Evolutionary conservation across 176 grass and related monocot species (phyloP).

Genomic region (Saccharum spontaneum): DNA sequence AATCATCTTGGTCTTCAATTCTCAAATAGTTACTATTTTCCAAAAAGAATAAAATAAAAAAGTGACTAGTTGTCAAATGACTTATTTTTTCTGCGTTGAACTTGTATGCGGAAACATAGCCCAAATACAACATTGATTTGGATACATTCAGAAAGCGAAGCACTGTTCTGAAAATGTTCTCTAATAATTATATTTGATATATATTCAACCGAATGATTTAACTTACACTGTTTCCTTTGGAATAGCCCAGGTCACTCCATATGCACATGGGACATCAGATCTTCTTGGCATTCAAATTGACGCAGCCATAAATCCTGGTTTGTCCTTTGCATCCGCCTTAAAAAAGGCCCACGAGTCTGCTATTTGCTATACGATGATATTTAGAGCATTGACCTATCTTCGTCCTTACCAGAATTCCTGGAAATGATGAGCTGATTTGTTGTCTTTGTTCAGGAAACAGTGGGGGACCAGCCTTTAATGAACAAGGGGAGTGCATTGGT

Average conservation of each 20-base stretch:
- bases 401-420: not conserved
- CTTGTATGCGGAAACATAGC: slow-evolving; percentile 16
- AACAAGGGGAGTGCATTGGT: slow-evolving; percentile 96
- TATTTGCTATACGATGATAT: too few relatives aligned
- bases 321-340: slow-evolving; percentile 18
- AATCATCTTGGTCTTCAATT: slow-evolving; percentile 23
- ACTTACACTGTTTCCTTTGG: slow-evolving; percentile 47
- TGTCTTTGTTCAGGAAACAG: slow-evolving; percentile 78
- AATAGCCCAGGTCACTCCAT: slow-evolving; percentile 92
- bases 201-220: slow-evolving; percentile 25
- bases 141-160: not conserved
- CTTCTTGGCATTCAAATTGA: slow-evolving; percentile 99
- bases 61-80: slow-evolving; percentile 14
- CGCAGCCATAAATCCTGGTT: slow-evolving; percentile 96
- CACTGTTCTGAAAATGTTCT: slow-evolving; percentile 11
- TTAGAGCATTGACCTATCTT: slow-evolving; percentile 22
- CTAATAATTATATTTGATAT: not conserved
- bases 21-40: slow-evolving; percentile 10
- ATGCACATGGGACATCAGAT: slow-evolving; percentile 91
- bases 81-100: not conserved
- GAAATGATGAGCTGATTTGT: slow-evolving; percentile 2
- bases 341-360: not conserved
- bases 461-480: slow-evolving; percentile 97
- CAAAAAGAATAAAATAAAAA: not conserved
- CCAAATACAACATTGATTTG: slow-evolving; percentile 6